Evolutionary conservation across 179 eudicot species (phyloP).

Genomic region (Monotropa hypopitys): DNA sequence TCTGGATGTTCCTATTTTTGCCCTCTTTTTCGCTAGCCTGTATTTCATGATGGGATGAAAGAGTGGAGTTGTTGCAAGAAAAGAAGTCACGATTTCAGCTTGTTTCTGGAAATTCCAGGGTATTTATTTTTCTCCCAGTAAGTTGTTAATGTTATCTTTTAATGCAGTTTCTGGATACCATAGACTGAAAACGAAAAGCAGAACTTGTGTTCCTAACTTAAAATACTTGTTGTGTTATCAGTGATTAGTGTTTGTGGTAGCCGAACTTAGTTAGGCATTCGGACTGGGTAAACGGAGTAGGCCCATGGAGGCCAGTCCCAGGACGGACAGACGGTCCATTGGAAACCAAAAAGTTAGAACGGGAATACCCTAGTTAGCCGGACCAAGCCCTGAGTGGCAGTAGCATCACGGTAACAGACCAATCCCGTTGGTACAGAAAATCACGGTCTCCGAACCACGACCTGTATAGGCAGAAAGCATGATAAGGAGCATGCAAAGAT

Average conservation of each 20-base stretch:
- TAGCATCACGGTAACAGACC: too few relatives aligned
- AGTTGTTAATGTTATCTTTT: not conserved
- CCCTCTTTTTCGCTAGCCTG: conserved; percentile 44
- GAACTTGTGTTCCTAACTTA: not conserved
- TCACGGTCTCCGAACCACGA: too few relatives aligned
- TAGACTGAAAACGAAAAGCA: not conserved
- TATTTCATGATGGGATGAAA: conserved; percentile 90
- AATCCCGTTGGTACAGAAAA: too few relatives aligned
- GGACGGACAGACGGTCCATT: too few relatives aligned
- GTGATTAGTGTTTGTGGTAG: not conserved
- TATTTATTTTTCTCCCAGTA: conserved; percentile 17
- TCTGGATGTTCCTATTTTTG: not conserved
- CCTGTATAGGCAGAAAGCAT: too few relatives aligned
- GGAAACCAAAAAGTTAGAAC: too few relatives aligned
- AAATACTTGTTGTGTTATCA: not conserved
- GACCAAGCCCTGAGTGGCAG: too few relatives aligned
- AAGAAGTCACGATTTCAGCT: conserved; percentile 87
- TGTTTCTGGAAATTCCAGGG: conserved; percentile 85
- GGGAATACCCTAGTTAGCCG: too few relatives aligned
- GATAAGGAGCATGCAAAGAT: too few relatives aligned
- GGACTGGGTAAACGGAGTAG: too few relatives aligned
- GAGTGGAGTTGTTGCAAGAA: conserved; percentile 99
- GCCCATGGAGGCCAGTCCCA: too few relatives aligned
- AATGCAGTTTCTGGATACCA: not conserved
- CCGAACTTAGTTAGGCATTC: too few relatives aligned